phyloP scores from a whole-genome alignment of 208 protist genomes.

The Trypanosoma theileri region DNA sequence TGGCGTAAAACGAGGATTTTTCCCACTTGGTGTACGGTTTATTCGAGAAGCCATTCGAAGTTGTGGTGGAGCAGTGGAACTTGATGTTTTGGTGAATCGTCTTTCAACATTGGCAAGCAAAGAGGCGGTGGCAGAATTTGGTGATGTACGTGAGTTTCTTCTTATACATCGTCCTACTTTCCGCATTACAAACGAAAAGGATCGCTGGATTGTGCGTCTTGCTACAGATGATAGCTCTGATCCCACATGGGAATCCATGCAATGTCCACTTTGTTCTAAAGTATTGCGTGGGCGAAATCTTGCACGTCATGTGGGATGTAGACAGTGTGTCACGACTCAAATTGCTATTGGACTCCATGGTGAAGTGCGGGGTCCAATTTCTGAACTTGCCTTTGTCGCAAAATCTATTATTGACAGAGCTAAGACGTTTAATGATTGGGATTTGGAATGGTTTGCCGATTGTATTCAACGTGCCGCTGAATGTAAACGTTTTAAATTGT shows the following conservation, averaged over 20 bases:
- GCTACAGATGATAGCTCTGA: constrained; percentile 36
- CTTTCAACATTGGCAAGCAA: constrained; percentile 75
- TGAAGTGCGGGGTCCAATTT: constrained; percentile 71
- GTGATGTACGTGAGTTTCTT: constrained; percentile 89
- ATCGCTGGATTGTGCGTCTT: constrained; percentile 81
- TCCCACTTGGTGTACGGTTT: constrained; percentile 87
- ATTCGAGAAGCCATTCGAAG: constrained; percentile 80
- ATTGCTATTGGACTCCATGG: constrained; percentile 83
- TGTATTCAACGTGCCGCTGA: constrained; percentile 49
- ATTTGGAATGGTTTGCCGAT: constrained; percentile 76
- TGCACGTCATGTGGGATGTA: constrained; percentile 80
- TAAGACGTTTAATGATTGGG: constrained; percentile 68
- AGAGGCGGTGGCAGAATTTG: constrained; percentile 80
- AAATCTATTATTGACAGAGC: constrained; percentile 67
- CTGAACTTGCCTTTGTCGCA: constrained; percentile 69
- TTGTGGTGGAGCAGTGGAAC: constrained; percentile 85
- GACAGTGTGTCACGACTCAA: constrained; percentile 83
- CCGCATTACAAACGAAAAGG: constrained; percentile 61
- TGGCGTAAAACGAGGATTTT: constrained; percentile 88
- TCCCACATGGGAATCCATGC: constrained; percentile 78
- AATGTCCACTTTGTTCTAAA: constrained; percentile 84
- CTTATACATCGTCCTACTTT: constrained; percentile 90
- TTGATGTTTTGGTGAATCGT: constrained; percentile 85
- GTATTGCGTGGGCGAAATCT: constrained; percentile 84
- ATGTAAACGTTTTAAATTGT: constrained; percentile 77